Evolutionary conservation across 306 rosid species (phyloP).

Genomic region (Sicyos baderoa): DNA sequence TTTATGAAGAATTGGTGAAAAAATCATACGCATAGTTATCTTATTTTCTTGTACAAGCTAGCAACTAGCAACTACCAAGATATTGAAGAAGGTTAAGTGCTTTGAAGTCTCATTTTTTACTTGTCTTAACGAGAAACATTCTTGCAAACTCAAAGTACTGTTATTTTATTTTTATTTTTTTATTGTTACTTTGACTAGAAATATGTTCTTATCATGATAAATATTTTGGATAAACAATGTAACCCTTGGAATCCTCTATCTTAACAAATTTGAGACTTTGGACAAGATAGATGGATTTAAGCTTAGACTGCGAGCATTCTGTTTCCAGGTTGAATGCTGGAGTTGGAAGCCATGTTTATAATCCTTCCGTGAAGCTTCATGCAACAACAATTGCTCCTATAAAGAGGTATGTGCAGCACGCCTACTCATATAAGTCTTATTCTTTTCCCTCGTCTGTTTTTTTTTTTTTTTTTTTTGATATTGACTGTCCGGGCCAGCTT

Average conservation of each 20-base stretch:
- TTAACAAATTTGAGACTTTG: background rate
- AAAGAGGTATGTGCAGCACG: constrained; percentile 44
- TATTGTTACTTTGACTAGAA: background rate
- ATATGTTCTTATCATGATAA: background rate
- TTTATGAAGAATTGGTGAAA: background rate
- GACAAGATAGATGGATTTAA: background rate
- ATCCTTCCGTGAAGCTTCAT: constrained; percentile 32
- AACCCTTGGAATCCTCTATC: background rate
- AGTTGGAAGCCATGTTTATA: constrained; percentile 31
- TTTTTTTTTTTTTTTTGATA: too few species aligned
- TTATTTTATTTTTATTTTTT: background rate
- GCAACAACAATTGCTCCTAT: constrained; percentile 50
- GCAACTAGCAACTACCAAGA: background rate
- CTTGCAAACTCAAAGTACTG: background rate
- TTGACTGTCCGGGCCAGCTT: too few species aligned
- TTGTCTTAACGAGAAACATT: background rate
- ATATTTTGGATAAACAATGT: background rate
- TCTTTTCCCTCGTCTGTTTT: constrained; percentile 12
- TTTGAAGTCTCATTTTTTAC: background rate
- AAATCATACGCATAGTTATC: background rate
- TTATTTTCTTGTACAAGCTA: background rate
- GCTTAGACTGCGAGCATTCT: constrained; percentile 26
- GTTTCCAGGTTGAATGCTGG: constrained; percentile 42
- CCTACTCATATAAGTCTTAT: background rate
- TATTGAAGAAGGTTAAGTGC: background rate